Evolutionary conservation across 257 asterid species (phyloP), one percentile per base, ranked within the genome.

Genomic region (Nicotiana otophora): DNA sequence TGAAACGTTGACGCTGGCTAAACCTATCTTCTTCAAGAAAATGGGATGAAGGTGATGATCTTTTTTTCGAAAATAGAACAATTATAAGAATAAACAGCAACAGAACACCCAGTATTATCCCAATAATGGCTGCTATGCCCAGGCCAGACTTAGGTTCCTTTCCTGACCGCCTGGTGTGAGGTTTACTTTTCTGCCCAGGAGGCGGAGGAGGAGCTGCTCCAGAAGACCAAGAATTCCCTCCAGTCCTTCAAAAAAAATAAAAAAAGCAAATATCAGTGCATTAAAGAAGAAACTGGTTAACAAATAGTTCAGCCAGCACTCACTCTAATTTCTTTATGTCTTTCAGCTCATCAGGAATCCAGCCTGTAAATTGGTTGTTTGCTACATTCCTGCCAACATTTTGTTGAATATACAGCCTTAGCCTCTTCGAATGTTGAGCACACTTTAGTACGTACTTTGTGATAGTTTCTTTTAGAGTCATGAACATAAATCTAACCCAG

Each of bases 161-260:
- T 28, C 54, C 31, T 46, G 87, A 78, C 4, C 46, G 65, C 63
- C 77, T 69, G 51, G 84, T 74, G 54, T 28, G 88, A 34, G 74
- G 84, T 33, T 61, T 20, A 58, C 63, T 53, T 64, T 77, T 85
- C 80, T 85, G 85, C 66, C 94, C 94, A 72, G 93, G 93, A 62
- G 93, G 92, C 26, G 93, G 91, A 82, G 94, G 94, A 82, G 94
- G 94, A 75, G 92, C 92, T 61, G 84, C 84, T 66, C 92, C 92
- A 36, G 90, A 74, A 79, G 88, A 85, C 94, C 94, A 90, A 67
- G 90, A 84, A 83, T 90, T 90, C 54, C 94, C 92, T 15, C 89
- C 87, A 63, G 91, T 87, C 86, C 92, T 90, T 82, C 31, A 72
- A 66, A 74, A 6, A 55, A 61, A 60, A 46, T 55, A 58, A 72